These are phyloP conservation scores for Lactifluus rugatus DNA, from an alignment of 768 basidiomycete species.

Conservation along the genomic window DNA sequence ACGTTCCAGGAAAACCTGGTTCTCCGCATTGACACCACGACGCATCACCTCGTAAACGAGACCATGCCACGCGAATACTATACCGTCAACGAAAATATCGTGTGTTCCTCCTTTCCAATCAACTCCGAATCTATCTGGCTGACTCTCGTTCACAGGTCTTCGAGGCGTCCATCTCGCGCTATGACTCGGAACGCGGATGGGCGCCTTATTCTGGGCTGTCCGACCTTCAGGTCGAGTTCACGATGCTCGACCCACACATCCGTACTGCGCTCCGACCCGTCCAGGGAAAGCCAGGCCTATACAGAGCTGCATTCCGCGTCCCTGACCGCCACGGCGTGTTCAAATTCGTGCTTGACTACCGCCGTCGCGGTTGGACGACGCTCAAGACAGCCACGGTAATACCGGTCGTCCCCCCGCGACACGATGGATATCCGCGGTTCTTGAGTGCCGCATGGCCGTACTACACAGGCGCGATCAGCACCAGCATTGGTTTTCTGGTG, in stretches of 20 bases:
- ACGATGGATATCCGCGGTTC: conserved; percentile 94
- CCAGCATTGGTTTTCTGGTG: conserved; percentile 71
- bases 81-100: conserved; percentile 79
- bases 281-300: conserved; percentile 49
- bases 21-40: conserved; percentile 63
- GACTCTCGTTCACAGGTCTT: conserved; percentile 45
- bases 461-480: conserved; percentile 85
- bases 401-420: conserved; percentile 84
- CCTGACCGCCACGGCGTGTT: conserved; percentile 98
- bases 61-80: conserved; percentile 61
- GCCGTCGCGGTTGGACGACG: conserved; percentile 68
- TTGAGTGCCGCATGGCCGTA: conserved; percentile 94
- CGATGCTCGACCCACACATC: conserved; percentile 97
- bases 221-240: conserved; percentile 92
- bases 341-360: conserved; percentile 90
- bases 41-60: conserved; percentile 63
- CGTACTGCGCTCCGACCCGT: conserved; percentile 66
- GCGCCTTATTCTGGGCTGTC: conserved; percentile 55
- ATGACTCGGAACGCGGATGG: conserved; percentile 53
- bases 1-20: conserved; percentile 82
- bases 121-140: background rate
- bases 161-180: conserved; percentile 61
- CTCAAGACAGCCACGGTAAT: conserved; percentile 67
- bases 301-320: conserved; percentile 75
- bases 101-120: conserved; percentile 28